These are phyloP conservation scores for Paecilomyces sp. DNA, from an alignment of 2,329 filamentous ascomycete genomes.

Conservation along the genomic window DNA sequence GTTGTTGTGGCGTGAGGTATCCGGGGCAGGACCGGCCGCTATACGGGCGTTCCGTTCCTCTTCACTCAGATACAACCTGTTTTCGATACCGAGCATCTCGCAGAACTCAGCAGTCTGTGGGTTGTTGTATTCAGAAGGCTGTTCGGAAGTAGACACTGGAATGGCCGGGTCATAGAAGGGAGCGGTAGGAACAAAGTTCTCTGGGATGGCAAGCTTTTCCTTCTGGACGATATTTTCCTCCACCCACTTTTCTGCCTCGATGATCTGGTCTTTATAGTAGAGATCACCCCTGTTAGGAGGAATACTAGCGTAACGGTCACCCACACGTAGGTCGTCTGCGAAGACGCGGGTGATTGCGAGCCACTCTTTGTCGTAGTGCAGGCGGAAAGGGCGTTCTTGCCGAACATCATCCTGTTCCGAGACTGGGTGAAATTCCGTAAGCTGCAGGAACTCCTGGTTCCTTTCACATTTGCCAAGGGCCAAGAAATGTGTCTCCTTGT, in stretches of 20 bases:
- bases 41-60: slow-evolving; percentile 60
- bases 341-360: slow-evolving; percentile 86
- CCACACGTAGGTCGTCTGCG: slow-evolving; percentile 56
- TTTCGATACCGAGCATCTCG: slow-evolving; percentile 65
- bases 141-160: slow-evolving; percentile 52
- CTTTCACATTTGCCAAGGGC: slow-evolving; percentile 87
- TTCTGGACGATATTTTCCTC: slow-evolving; percentile 62
- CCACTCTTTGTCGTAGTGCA: slow-evolving; percentile 91
- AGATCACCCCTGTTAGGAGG: slow-evolving; percentile 61
- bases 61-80: slow-evolving; percentile 66
- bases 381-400: slow-evolving; percentile 44
- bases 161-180: slow-evolving; percentile 57
- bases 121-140: slow-evolving; percentile 76
- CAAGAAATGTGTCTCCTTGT: slow-evolving; percentile 74
- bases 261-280: slow-evolving; percentile 61
- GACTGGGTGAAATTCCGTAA: slow-evolving; percentile 56
- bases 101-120: slow-evolving; percentile 82
- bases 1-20: slow-evolving; percentile 15
- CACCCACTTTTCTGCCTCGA: slow-evolving; percentile 69
- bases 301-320: slow-evolving; percentile 48
- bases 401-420: slow-evolving; percentile 20
- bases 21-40: slow-evolving; percentile 49
- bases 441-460: slow-evolving; percentile 71
- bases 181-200: slow-evolving; percentile 72
- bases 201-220: slow-evolving; percentile 61